These are phyloP conservation scores for Penicillium corylophilum DNA, from an alignment of 2,329 filamentous ascomycete genomes.

Conservation along the genomic window DNA sequence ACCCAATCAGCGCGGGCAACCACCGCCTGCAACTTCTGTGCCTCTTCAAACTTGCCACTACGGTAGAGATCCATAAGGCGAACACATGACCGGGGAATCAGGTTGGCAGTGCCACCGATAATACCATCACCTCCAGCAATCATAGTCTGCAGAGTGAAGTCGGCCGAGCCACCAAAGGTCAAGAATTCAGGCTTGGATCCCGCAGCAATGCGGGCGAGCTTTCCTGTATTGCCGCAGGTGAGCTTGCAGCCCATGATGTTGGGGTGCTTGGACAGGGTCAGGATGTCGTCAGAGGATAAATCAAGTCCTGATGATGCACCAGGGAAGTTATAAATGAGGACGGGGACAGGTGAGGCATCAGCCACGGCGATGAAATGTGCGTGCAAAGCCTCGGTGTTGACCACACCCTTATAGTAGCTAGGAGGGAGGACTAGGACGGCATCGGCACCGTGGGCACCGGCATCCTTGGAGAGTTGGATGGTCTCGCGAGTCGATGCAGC, in stretches of 20 bases:
- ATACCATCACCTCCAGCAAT: slow-evolving; percentile 77
- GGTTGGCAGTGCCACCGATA: slow-evolving; percentile 81
- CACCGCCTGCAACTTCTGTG: slow-evolving; percentile 71
- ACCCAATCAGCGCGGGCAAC: slow-evolving; percentile 79
- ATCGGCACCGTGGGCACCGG: slow-evolving; percentile 67
- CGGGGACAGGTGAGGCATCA: slow-evolving; percentile 58
- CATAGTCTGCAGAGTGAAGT: slow-evolving; percentile 81
- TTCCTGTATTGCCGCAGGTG: slow-evolving; percentile 72
- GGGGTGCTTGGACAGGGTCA: slow-evolving; percentile 55
- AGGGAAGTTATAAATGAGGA: slow-evolving; percentile 73
- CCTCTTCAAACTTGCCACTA: slow-evolving; percentile 72
- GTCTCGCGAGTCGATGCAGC: slow-evolving; percentile 72
- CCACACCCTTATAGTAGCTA: slow-evolving; percentile 69
- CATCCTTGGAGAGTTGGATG: slow-evolving; percentile 67
- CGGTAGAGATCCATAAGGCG: slow-evolving; percentile 74
- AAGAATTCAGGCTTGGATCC: slow-evolving; percentile 61
- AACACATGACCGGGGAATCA: slow-evolving; percentile 78
- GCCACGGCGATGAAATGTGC: slow-evolving; percentile 68
- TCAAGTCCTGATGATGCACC: slow-evolving; percentile 66
- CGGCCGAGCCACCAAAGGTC: slow-evolving; percentile 83
- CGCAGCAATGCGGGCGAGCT: slow-evolving; percentile 63
- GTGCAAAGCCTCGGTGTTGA: slow-evolving; percentile 59
- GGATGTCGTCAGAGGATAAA: slow-evolving; percentile 65
- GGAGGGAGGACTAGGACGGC: slow-evolving; percentile 75
- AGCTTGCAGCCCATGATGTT: slow-evolving; percentile 71